Percentiles rank a stretch among this genome's conserved stretches.
Evolutionary conservation across 768 basidiomycete species (phyloP).

Genomic region (Auriscalpium microsporum): DNA sequence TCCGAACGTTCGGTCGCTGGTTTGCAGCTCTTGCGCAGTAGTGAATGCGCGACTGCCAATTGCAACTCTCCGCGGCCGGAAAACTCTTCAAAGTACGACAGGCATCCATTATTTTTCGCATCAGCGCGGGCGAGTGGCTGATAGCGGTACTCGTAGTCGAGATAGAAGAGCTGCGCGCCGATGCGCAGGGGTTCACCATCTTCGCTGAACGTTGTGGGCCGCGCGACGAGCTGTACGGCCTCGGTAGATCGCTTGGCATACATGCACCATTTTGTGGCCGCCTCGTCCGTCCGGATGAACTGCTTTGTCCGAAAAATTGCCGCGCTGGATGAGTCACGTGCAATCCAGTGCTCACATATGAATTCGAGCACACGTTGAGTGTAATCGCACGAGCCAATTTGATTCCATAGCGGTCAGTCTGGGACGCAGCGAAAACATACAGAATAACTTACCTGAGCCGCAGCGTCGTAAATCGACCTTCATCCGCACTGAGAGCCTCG

Average conservation of each 20-base stretch:
- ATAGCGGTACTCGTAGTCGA: neutral
- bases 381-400: neutral
- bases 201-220: neutral
- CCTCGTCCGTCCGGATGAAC: neutral
- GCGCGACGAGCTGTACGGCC: neutral
- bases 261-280: neutral
- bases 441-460: neutral
- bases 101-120: neutral
- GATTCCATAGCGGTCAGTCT: too few species aligned
- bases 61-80: neutral
- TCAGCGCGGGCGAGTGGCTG: neutral
- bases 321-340: neutral
- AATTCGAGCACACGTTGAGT: neutral
- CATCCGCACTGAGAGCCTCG: neutral
- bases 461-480: neutral
- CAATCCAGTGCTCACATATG: neutral
- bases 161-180: conserved; percentile 2
- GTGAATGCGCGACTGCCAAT: neutral
- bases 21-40: neutral
- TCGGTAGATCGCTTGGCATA: neutral
- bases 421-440: too few species aligned
- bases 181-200: conserved; percentile 4
- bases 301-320: neutral
- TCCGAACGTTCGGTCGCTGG: neutral
- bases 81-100: conserved; percentile 6